Conservation (phyloP, 2,329 filamentous ascomycete genomes). For the Triangularia verruculosa region DNA sequence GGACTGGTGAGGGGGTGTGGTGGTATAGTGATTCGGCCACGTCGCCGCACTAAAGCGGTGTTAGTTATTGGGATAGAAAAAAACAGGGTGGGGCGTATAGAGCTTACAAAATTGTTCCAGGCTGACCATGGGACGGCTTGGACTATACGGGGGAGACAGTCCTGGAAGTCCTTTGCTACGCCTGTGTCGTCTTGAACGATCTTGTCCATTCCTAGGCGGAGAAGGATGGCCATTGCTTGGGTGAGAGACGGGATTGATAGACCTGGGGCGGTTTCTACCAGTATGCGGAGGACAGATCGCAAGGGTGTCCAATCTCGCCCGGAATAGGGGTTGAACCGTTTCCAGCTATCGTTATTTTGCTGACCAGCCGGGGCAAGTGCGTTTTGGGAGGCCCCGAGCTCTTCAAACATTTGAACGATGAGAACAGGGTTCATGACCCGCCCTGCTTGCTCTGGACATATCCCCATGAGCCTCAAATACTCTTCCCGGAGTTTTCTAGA, state of each 20-base stretch:
- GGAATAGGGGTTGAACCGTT: slow-evolving; percentile 29
- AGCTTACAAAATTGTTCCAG: slow-evolving; percentile 39
- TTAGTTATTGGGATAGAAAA: neutral
- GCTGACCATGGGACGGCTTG: slow-evolving; percentile 37
- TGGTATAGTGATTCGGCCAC: slow-evolving; percentile 47
- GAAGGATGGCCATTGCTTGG: slow-evolving; percentile 45
- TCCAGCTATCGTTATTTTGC: slow-evolving; percentile 28
- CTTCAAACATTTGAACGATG: slow-evolving; percentile 53
- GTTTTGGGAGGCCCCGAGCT: slow-evolving; percentile 55
- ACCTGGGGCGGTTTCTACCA: slow-evolving; percentile 38
- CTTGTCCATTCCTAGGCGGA: slow-evolving; percentile 55
- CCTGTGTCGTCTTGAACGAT: slow-evolving; percentile 44
- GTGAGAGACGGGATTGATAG: slow-evolving; percentile 36
- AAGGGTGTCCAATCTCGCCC: slow-evolving; percentile 45
- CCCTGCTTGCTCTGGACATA: slow-evolving; percentile 42
- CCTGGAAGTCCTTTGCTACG: slow-evolving; percentile 40
- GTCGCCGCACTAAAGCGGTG: slow-evolving; percentile 41
- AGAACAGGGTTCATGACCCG: slow-evolving; percentile 44
- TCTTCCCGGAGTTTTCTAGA: slow-evolving; percentile 55
- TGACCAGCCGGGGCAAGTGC: slow-evolving; percentile 24
- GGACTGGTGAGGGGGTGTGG: slow-evolving; percentile 45
- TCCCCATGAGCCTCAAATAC: slow-evolving; percentile 55
- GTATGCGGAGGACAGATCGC: slow-evolving; percentile 41
- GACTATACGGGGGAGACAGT: slow-evolving; percentile 44
- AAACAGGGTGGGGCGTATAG: neutral